phyloP scores from a whole-genome alignment of 768 basidiomycete genomes.

The Albatrellus ellisii region DNA sequence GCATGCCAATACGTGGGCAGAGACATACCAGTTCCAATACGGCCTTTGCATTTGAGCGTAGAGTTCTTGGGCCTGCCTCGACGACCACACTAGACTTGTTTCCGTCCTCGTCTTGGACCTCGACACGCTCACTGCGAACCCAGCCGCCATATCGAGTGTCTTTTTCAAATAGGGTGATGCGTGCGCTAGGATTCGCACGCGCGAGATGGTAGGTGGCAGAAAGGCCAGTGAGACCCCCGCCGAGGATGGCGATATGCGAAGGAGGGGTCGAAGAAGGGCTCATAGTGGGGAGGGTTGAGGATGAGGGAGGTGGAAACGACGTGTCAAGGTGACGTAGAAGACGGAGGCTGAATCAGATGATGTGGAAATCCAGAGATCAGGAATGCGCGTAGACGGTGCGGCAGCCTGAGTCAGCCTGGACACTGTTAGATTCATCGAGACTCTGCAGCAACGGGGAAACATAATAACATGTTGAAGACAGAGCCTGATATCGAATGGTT shows the following conservation, averaged over 20 bases:
- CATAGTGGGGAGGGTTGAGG: no score
- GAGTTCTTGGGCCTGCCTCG: constrained; percentile 80
- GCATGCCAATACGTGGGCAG: background rate
- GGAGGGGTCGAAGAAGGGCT: background rate
- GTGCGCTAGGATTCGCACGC: constrained; percentile 41
- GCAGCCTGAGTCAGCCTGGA: no score
- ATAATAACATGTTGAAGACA: no score
- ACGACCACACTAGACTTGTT: constrained; percentile 38
- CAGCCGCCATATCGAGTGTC: constrained; percentile 69
- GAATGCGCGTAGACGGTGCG: no score
- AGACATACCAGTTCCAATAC: constrained; percentile 68
- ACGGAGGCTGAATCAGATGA: no score
- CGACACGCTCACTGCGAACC: constrained; percentile 50
- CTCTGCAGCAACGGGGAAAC: no score
- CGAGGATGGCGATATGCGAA: constrained; percentile 59
- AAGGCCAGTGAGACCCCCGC: constrained; percentile 74
- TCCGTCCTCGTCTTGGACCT: constrained; percentile 20
- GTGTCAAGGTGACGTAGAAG: no score
- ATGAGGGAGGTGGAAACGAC: no score
- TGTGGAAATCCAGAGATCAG: no score
- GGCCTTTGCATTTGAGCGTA: constrained; percentile 62
- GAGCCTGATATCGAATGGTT: no score
- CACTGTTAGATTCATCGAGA: no score
- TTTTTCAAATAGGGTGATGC: constrained; percentile 61
- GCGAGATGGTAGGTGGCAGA: constrained; percentile 72